Base-by-base conservation (phyloP, 1,284 basidiomycete species). In the Cryptococcus sp. region DNA sequence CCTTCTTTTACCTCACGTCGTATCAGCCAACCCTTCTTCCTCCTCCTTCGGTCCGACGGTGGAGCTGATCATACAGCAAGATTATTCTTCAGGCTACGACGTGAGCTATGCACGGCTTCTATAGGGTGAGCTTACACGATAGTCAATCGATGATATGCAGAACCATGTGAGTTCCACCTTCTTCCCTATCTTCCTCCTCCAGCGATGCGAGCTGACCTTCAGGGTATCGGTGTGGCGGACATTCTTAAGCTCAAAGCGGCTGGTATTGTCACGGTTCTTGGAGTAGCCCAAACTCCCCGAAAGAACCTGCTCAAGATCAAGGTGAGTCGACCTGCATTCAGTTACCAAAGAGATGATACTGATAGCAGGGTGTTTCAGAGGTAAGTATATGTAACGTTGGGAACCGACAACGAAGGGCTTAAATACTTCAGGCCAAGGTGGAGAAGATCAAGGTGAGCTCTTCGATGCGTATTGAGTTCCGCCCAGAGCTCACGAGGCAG, bases 211-310 rank as follows among this genome's bases (percentile, higher is more conserved):
- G 22, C 26, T 43, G 24, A 39, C 11, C 11, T 1, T 6, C 58
- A 93, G 87, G 90, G 91, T 19, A 93, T 94, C 70, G 94, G 93
- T 57, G 84, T 91, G 26, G 87, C 92, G 74, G 91, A 95, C 67
- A 93, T 95, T 49, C 70, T 85, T 50, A 95, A 95, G 73, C 82
- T 95, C 57, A 94, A 94, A 76, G 87, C 71, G 0, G 64, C 71
- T 4, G 75, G 76, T 9, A 71, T 75, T 39, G 72, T 75, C 14
- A 77, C 76, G 3, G 63, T 77, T 12, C 68, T 75, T n/a, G 71
- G 71, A 14, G 72, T 86, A 42, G 56, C 56, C 42, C 71, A 73
- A 84, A 90, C 87, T 1, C 89, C 91, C 0, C 77, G 88, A 50
- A 80, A 86, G 55, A 86, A 90, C 49, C 76, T 95, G 65, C 76